Evolutionary conservation across 306 rosid species (phyloP), one percentile per base, ranked within the genome.

Genomic region (Castanea mollissima): DNA sequence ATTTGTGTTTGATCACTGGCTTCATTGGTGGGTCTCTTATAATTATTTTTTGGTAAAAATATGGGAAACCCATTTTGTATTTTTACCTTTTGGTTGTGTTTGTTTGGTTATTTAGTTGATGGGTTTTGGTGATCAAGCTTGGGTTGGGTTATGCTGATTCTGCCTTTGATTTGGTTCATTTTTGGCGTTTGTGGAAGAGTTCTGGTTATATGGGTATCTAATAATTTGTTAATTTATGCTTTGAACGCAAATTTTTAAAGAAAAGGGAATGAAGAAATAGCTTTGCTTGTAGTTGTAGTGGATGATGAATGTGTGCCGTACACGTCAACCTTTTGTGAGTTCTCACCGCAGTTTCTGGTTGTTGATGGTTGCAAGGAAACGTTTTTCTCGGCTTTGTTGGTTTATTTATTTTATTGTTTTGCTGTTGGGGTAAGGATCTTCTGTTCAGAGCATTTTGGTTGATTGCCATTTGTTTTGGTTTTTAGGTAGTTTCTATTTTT

Each of bases 1-100:
- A 75, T 70, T 86, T 68, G 7, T 68, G 79, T 82, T 84, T 80
- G 77, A 55, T 78, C 75, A 74, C 85, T 59, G 76, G 74, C 83
- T 81, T 83, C 71, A 57, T 85, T 82, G 98, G 97, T 90, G 93
- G 85, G 94, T 90, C 76, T 83, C 27, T 83, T 15, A 38, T 77
- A 34, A 41, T 58, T 31, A 23, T 16, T 25, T 69, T 27, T 21
- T 7, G 46, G 1, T 41, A 7, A 41, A 41, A 0, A 19, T 4
- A 8, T 19, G 20, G 32, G 14, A 67, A 67, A 34, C 71, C 46
- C 71, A 65, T 23, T 52, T 35, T 1, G 31, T 68, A 1, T 55
- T 20, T 3, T 21, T 41, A 41, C 46, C 46, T 13, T 2, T 16
- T 4, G 78, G 27, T 31, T 20, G 12, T 54, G 46, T 41, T 41